Conservation (phyloP, 352 stramenopile genomes). For the Phytophthora kernoviae region DNA sequence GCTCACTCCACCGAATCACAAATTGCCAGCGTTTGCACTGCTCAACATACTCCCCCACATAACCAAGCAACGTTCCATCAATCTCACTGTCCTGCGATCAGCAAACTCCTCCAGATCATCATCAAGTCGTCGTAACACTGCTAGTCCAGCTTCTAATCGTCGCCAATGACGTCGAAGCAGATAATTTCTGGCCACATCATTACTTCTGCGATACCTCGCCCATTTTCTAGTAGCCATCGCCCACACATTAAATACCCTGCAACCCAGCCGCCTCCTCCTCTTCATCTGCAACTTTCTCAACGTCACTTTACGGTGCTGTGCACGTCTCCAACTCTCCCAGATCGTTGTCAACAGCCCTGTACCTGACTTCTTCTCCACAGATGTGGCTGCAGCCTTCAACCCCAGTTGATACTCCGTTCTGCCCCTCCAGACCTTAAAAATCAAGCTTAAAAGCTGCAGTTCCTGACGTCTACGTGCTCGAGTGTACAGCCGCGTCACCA, state of each 20-base stretch:
- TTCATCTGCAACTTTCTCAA: constrained; percentile 9
- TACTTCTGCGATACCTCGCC: constrained; percentile 12
- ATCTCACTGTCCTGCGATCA: not conserved
- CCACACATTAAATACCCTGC: constrained; percentile 23
- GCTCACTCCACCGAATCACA: constrained; percentile 27
- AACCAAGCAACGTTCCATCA: constrained; percentile 9
- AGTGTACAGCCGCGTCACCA: constrained; percentile 14
- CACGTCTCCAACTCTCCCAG: constrained; percentile 21
- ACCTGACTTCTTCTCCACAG: constrained; percentile 4
- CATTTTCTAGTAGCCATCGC: constrained; percentile 2
- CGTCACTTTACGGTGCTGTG: not conserved
- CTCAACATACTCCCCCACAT: constrained; percentile 26
- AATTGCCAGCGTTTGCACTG: constrained; percentile 22
- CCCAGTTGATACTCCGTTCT: not conserved
- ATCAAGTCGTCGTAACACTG: constrained; percentile 10
- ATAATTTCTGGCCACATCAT: constrained; percentile 7
- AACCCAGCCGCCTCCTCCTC: constrained; percentile 4
- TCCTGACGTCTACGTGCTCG: constrained; percentile 19
- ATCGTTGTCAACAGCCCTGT: not conserved
- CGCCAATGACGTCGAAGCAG: constrained; percentile 27
- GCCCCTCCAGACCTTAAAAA: constrained; percentile 18
- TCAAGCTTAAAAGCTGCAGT: not conserved
- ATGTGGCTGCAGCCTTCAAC: not conserved
- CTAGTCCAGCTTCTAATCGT: constrained; percentile 14
- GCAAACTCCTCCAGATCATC: constrained; percentile 10